Evolutionary conservation across 805 yeast species (phyloP), one percentile per base, ranked within the genome.

Genomic region (Kluyveromyces aestuarii): DNA sequence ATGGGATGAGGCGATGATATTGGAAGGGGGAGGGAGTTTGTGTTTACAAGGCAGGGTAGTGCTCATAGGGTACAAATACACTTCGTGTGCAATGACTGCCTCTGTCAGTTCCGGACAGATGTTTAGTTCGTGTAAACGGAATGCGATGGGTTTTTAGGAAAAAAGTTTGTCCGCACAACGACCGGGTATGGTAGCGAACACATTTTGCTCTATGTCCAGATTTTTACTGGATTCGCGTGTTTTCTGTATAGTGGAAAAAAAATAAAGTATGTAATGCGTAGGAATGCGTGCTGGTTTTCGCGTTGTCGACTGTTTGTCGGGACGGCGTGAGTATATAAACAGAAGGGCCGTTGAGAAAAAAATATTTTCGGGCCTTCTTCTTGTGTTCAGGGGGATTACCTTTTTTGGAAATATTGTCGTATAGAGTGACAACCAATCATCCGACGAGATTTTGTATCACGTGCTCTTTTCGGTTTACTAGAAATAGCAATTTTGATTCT

Each of bases 341-440:
- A 43, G 39, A 17, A 35, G 39, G 45, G 45, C 45, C 27, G 30
- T 21, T 21, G n/a, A 27, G 27, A 16, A 38, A 43, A 43, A 43
- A 43, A 43, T n/a, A 33, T 19, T 33, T 43, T 33, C 36, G 45
- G 45, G 39, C 39, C 45, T 43, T 43, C 33, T 33, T 30, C 45
- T 37, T 6, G 5, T 11, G 11, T 30, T 13, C 35, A 30, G 35
- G 35, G 35, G 44, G 25, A 21, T 41, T 41, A 41, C 44, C 44
- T 2, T n/a, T 41, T 41, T 41, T 17, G 44, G 44, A 27, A n/a
- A 27, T 27, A 11, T 37, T 19, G 17, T 37, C 40, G 40, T 37
- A 6, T 10, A 8, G 2, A 8, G 40, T 37, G 40, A 37, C 40
- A 37, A 11, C 35, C 35, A 13, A 21, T 21, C 35, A 13, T 30